Conservation (phyloP, 495 filamentous ascomycete species). For the Trichoderma gamsii region DNA sequence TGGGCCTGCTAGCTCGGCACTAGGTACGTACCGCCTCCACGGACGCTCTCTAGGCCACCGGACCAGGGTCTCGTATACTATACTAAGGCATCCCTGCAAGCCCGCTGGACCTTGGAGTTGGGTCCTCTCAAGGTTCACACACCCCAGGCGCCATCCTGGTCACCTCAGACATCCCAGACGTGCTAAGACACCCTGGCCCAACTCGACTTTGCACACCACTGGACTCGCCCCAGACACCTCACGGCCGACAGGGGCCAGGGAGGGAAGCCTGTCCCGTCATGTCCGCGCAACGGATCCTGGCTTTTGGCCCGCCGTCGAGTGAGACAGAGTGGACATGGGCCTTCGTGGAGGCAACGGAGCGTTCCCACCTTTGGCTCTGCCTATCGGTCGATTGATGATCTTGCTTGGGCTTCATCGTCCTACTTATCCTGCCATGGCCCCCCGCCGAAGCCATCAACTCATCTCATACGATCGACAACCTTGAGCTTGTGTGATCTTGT, state of each 20-base stretch:
- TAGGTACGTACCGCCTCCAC: slow-evolving; percentile 13
- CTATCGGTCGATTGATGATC: slow-evolving; percentile 14
- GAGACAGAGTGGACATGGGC: slow-evolving; percentile 10
- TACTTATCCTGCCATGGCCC: slow-evolving; percentile 14
- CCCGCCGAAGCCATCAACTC: slow-evolving; percentile 2
- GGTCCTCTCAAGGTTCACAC: slow-evolving; percentile 12
- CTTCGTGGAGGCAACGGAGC: slow-evolving; percentile 10
- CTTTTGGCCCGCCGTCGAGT: slow-evolving; percentile 8
- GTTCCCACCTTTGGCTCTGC: slow-evolving; percentile 10
- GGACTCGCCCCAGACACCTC: slow-evolving; percentile 13
- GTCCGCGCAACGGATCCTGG: slow-evolving; percentile 13
- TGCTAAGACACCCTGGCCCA: not conserved
- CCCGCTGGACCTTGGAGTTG: not conserved
- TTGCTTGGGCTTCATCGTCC: slow-evolving; percentile 8
- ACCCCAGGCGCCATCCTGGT: not conserved
- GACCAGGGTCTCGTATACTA: not conserved
- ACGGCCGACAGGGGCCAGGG: slow-evolving; percentile 11
- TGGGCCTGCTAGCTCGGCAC: not conserved
- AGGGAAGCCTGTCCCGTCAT: slow-evolving; percentile 13
- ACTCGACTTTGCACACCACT: slow-evolving; percentile 1
- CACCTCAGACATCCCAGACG: slow-evolving; percentile 3
- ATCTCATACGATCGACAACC: slow-evolving; percentile 14
- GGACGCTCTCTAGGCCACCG: not conserved
- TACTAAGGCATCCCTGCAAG: not conserved
- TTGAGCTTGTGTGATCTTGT: slow-evolving; percentile 17